These are phyloP conservation scores for Phoma sp. DNA, from an alignment of 2,329 filamentous ascomycete species.

Conservation along the genomic window DNA sequence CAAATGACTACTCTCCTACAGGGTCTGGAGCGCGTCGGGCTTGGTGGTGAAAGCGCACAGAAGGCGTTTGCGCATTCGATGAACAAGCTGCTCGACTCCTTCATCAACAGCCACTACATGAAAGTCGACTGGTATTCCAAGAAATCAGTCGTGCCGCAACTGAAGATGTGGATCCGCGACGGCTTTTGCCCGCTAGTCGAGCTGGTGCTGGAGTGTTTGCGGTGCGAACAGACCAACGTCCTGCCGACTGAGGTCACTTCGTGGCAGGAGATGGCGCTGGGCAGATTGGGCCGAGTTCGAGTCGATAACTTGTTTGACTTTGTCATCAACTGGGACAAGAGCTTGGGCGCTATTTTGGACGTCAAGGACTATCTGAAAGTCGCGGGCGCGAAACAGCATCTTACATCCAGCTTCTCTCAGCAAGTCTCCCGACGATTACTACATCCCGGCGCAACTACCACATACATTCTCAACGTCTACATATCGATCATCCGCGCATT, in stretches of 20 bases:
- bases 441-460: conserved; percentile 77
- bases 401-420: conserved; percentile 73
- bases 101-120: conserved; percentile 68
- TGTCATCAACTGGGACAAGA: conserved; percentile 76
- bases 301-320: conserved; percentile 81
- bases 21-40: conserved; percentile 68
- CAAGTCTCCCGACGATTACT: conserved; percentile 72
- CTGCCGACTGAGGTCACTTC: conserved; percentile 62
- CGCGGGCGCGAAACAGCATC: conserved; percentile 70
- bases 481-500: conserved; percentile 82
- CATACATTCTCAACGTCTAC: conserved; percentile 78
- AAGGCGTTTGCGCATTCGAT: conserved; percentile 76
- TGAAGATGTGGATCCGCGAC: conserved; percentile 73
- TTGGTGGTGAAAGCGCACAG: conserved; percentile 74
- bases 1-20: conserved; percentile 65
- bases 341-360: conserved; percentile 75
- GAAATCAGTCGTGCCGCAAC: conserved; percentile 64
- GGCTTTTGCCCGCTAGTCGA: conserved; percentile 70
- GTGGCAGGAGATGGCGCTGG: conserved; percentile 75
- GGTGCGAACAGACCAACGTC: conserved; percentile 37
- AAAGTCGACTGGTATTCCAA: conserved; percentile 65
- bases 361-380: conserved; percentile 74
- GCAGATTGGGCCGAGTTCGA: conserved; percentile 71
- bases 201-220: conserved; percentile 61
- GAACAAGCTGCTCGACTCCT: conserved; percentile 69